Evolutionary conservation across 306 rosid genomes (phyloP).

Genomic region (Pueraria montana): DNA sequence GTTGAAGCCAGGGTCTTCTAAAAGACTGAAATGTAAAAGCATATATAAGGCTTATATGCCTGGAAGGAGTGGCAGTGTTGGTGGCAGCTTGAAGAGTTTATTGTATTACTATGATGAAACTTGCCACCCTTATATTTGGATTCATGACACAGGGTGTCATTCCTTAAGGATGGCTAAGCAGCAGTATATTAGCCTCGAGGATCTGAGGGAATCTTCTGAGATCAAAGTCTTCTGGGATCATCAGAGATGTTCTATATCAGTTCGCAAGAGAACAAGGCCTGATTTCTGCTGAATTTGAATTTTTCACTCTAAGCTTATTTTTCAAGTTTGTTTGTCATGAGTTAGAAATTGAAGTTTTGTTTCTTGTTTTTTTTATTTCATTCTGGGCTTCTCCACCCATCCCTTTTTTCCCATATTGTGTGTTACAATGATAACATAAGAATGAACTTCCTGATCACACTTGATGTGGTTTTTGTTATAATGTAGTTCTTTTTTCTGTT

Average conservation of each 20-base stretch:
- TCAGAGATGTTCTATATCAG: slow-evolving; percentile 81
- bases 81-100: slow-evolving; percentile 70
- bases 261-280: slow-evolving; percentile 81
- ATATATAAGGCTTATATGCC: slow-evolving; percentile 91
- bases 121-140: slow-evolving; percentile 93
- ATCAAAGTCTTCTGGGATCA: slow-evolving; percentile 93
- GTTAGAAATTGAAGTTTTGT: slow-evolving; percentile 13
- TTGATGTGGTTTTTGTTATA: slow-evolving; percentile 20
- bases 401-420: neutral
- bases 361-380: neutral
- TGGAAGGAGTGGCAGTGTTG: slow-evolving; percentile 46
- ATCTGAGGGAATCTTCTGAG: slow-evolving; percentile 81
- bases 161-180: slow-evolving; percentile 91
- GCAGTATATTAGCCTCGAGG: slow-evolving; percentile 91
- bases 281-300: slow-evolving; percentile 71
- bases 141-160: slow-evolving; percentile 78
- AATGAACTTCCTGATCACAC: neutral
- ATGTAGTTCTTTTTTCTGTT: slow-evolving; percentile 11
- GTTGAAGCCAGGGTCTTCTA: slow-evolving; percentile 87
- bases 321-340: slow-evolving; percentile 27
- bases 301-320: neutral
- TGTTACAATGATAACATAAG: slow-evolving; percentile 31
- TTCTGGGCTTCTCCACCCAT: neutral
- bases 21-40: slow-evolving; percentile 84
- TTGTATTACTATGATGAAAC: slow-evolving; percentile 89